A percentile compares a stretch with the other conserved stretches of the same genome.
Evolutionary conservation across 495 filamentous ascomycete genomes (phyloP).

Genomic region (Cudoniella acicularis): DNA sequence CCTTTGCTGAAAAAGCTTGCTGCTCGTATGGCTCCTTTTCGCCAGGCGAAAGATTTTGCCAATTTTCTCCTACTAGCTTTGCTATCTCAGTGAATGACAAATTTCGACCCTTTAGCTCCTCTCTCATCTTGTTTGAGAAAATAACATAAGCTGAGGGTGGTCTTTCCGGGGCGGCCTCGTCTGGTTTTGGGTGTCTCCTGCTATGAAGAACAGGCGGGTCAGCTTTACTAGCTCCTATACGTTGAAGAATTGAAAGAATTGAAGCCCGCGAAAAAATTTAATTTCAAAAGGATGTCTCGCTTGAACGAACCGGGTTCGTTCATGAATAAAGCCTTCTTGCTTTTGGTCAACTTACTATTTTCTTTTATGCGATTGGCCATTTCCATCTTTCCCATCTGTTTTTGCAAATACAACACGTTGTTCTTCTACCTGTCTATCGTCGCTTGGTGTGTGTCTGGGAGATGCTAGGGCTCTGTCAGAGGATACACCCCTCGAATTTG

Average conservation of each 20-base stretch:
- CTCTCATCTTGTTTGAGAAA: constrained; percentile 77
- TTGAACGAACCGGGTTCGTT: no score
- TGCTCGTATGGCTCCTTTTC: constrained; percentile 69
- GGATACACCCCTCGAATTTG: constrained; percentile 55
- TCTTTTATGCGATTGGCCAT: constrained; percentile 47
- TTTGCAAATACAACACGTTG: no score
- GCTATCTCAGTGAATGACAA: constrained; percentile 78
- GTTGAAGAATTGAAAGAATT: no score
- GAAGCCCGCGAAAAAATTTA: no score
- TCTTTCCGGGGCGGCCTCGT: constrained; percentile 73
- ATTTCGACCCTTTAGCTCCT: constrained; percentile 67
- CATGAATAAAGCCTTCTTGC: no score
- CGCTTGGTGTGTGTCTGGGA: constrained; percentile 23
- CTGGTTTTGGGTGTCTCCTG: constrained; percentile 73
- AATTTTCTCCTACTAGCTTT: constrained; percentile 74
- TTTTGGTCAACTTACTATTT: constrained; percentile 54
- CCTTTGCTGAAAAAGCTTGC: constrained; percentile 65
- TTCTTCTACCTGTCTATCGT: constrained; percentile 20
- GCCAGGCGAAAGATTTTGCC: constrained; percentile 62
- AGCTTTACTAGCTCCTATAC: no score
- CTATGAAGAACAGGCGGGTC: no score
- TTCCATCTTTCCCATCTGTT: constrained; percentile 30
- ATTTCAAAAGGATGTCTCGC: no score
- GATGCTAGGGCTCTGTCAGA: constrained; percentile 41
- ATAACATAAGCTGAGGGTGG: constrained; percentile 79